phyloP scores from a whole-genome alignment of 2,329 filamentous ascomycete genomes.

The Penicillium sp. region DNA sequence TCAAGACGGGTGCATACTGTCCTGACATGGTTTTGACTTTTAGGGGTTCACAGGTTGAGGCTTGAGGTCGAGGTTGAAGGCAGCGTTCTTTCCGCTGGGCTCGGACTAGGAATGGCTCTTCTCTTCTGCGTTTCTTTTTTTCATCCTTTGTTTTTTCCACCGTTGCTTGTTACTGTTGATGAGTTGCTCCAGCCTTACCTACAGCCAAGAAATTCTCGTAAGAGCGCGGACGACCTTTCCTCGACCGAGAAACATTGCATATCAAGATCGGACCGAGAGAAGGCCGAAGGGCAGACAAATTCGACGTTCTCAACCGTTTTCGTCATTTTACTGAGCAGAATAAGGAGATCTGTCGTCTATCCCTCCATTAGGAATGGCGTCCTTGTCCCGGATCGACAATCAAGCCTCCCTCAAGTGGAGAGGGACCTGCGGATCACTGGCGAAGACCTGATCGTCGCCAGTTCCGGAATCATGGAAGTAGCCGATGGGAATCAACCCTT shows the following conservation, averaged over 20 bases:
- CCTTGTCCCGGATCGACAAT: constrained; percentile 27
- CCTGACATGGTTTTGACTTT: background rate
- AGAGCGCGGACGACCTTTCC: background rate
- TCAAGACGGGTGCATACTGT: background rate
- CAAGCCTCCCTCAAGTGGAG: constrained; percentile 1
- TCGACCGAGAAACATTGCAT: background rate
- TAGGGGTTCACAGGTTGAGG: background rate
- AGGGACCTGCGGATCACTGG: constrained; percentile 11
- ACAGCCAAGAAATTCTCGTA: background rate
- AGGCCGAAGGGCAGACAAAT: background rate
- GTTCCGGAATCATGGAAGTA: background rate
- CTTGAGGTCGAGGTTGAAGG: background rate
- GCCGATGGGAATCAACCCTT: background rate
- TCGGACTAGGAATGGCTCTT: background rate
- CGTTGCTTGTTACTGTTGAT: background rate
- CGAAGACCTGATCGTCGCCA: constrained; percentile 3
- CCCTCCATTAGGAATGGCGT: constrained; percentile 26
- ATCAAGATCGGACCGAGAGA: background rate
- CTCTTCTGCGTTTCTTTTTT: background rate
- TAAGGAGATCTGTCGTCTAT: background rate
- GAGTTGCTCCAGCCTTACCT: no score
- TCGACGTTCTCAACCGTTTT: background rate
- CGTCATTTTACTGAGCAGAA: background rate
- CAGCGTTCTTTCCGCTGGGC: background rate
- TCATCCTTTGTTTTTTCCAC: background rate